A percentile compares a stretch with the other conserved stretches of the same genome.
These are phyloP conservation scores for Knoxdaviesia proteae DNA, from an alignment of 2,329 filamentous ascomycete genomes.

Conservation along the genomic window DNA sequence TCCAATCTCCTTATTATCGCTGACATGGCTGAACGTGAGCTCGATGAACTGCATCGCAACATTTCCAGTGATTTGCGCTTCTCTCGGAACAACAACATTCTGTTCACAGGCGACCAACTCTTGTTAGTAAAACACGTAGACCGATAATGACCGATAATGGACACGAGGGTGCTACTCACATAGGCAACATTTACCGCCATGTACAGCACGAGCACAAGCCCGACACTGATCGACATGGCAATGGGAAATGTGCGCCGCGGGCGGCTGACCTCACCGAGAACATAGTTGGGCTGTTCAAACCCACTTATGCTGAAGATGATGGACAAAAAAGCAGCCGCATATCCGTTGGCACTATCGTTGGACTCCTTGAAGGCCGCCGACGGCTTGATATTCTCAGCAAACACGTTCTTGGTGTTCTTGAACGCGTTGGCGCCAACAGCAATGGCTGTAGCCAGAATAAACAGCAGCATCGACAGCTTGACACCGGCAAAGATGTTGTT, in stretches of 20 bases:
- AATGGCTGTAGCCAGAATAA: slow-evolving; percentile 17
- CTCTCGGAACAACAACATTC: slow-evolving; percentile 17
- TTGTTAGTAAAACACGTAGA: slow-evolving; percentile 10
- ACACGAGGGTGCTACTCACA: slow-evolving; percentile 7
- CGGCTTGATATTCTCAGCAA: slow-evolving; percentile 9
- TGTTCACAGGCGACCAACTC: slow-evolving; percentile 14
- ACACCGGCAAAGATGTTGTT: slow-evolving; percentile 28
- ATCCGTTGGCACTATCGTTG: slow-evolving; percentile 11
- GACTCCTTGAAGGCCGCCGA: slow-evolving; percentile 8
- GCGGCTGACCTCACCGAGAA: slow-evolving; percentile 13
- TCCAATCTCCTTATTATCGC: slow-evolving; percentile 7
- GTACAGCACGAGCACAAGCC: slow-evolving; percentile 13
- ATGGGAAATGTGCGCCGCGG: slow-evolving; percentile 14
- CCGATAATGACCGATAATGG: neutral
- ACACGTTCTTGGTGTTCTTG: slow-evolving; percentile 8
- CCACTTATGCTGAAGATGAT: slow-evolving; percentile 19
- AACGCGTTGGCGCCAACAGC: slow-evolving; percentile 12
- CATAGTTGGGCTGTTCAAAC: slow-evolving; percentile 18
- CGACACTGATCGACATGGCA: slow-evolving; percentile 11
- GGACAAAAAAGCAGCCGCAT: slow-evolving; percentile 19
- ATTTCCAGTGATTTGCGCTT: slow-evolving; percentile 6
- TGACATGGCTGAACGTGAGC: slow-evolving; percentile 11
- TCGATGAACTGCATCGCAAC: slow-evolving; percentile 16
- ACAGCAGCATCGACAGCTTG: slow-evolving; percentile 25
- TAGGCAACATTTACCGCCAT: slow-evolving; percentile 17